Conservation (phyloP, 805 yeast species). For the Ogataea methanolica region DNA sequence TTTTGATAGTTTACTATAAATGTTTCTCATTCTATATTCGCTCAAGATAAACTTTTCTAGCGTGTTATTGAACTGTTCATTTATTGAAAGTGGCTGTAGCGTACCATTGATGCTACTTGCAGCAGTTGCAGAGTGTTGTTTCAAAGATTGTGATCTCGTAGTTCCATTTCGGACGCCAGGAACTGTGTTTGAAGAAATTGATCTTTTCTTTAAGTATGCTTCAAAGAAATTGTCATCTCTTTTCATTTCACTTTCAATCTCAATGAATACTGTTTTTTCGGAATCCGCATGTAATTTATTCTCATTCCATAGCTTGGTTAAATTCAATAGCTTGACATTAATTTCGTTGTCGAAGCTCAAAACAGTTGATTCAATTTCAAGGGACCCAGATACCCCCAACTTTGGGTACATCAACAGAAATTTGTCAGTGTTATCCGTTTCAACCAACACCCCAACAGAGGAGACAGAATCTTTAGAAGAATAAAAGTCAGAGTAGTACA, state of each 20-base stretch:
- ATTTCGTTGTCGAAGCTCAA: slow-evolving; percentile 12
- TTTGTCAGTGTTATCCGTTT: slow-evolving; percentile 5
- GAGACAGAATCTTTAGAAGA: slow-evolving; percentile 1
- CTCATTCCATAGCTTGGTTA: slow-evolving; percentile 5
- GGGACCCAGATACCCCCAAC: slow-evolving; percentile 1
- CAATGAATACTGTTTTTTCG: slow-evolving; percentile 6
- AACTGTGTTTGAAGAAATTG: slow-evolving; percentile 1
- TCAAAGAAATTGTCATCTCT: slow-evolving; percentile 18
- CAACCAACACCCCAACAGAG: slow-evolving; percentile 9
- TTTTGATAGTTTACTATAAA: slow-evolving; percentile 22
- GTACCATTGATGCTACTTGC: background rate
- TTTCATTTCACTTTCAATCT: slow-evolving; percentile 9
- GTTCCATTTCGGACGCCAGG: background rate
- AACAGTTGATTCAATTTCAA: slow-evolving; percentile 9
- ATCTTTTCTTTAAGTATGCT: slow-evolving; percentile 16
- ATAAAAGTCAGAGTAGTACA: slow-evolving; percentile 11
- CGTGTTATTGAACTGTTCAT: slow-evolving; percentile 10
- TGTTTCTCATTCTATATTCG: slow-evolving; percentile 33
- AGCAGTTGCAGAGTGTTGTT: background rate
- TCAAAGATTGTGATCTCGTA: background rate
- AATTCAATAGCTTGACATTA: slow-evolving; percentile 6
- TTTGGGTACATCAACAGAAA: slow-evolving; percentile 14
- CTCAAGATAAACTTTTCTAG: slow-evolving; percentile 31
- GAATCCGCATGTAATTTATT: slow-evolving; percentile 1
- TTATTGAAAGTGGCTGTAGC: background rate